phyloP scores from a whole-genome alignment of 164 flowering plant genomes.

The Cinnamomum micranthum region DNA sequence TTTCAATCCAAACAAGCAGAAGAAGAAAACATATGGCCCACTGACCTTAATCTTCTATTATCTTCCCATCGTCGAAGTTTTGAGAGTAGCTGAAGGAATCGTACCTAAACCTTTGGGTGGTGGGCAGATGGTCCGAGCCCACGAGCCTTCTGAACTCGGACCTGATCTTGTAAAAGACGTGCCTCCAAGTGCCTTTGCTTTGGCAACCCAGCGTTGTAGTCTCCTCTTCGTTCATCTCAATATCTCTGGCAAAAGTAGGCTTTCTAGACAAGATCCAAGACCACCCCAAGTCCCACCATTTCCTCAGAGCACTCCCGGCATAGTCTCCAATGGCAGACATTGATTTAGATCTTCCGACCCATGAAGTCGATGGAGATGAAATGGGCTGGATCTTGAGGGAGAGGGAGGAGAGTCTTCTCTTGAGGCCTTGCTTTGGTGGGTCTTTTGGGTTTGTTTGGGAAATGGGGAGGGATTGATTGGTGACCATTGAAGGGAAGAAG shows the following conservation, averaged over 20 bases:
- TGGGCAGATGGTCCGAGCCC: slow-evolving; percentile 31
- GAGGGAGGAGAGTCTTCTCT: slow-evolving; percentile 53
- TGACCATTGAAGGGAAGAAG: slow-evolving; percentile 15
- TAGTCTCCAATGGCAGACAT: slow-evolving; percentile 43
- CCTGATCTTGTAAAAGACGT: slow-evolving; percentile 58
- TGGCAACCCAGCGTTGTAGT: slow-evolving; percentile 40
- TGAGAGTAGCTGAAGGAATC: slow-evolving; percentile 31
- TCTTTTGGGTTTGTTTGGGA: slow-evolving; percentile 16
- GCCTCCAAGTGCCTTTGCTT: slow-evolving; percentile 63
- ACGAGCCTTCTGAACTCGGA: slow-evolving; percentile 49
- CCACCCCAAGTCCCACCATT: slow-evolving; percentile 82
- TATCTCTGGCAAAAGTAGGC: slow-evolving; percentile 66
- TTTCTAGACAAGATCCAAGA: slow-evolving; percentile 71
- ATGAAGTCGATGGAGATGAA: slow-evolving; percentile 35
- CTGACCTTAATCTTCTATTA: slow-evolving; percentile 1
- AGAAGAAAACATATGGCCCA: background rate
- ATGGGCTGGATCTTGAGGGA: slow-evolving; percentile 40
- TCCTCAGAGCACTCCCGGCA: slow-evolving; percentile 49
- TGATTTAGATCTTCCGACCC: slow-evolving; percentile 63
- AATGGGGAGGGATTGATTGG: slow-evolving; percentile 22
- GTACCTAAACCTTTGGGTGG: slow-evolving; percentile 50
- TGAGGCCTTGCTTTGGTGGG: slow-evolving; percentile 20
- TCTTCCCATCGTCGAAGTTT: slow-evolving; percentile 34
- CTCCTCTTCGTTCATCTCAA: slow-evolving; percentile 81
- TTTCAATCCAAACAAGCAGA: background rate